A percentile compares a stretch with the other conserved stretches of the same genome.
These are phyloP conservation scores for Trichosporon ovoides DNA, from an alignment of 1,284 basidiomycete genomes.

Conservation along the genomic window DNA sequence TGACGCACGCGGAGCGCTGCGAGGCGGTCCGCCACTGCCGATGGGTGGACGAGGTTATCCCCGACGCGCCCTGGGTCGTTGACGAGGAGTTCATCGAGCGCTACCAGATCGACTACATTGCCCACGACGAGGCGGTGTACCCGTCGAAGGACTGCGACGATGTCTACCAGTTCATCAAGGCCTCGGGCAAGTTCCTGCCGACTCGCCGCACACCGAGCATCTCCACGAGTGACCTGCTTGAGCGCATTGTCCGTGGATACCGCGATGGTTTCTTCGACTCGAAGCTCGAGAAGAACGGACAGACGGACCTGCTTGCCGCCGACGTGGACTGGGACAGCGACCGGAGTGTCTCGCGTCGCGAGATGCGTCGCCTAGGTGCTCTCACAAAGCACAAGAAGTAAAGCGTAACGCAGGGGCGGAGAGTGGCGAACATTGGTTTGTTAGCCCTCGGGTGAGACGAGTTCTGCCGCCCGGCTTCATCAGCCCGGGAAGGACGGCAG, in stretches of 20 bases:
- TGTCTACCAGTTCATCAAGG: conserved; percentile 78
- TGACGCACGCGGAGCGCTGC: conserved; percentile 82
- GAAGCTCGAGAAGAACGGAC: conserved; percentile 67
- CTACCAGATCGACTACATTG: conserved; percentile 89
- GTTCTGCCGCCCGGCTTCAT: no score
- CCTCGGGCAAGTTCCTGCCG: conserved; percentile 82
- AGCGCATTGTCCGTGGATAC: conserved; percentile 79
- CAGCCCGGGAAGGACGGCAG: no score
- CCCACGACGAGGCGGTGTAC: conserved; percentile 88
- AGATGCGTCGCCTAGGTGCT: conserved; percentile 12
- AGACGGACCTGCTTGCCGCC: conserved; percentile 46
- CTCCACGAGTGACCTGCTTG: conserved; percentile 86
- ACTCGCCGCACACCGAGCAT: conserved; percentile 91
- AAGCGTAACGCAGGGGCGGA: background rate
- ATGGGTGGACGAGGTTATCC: conserved; percentile 93
- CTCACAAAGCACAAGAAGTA: conserved; percentile 12
- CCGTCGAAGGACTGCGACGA: conserved; percentile 68
- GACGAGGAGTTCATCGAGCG: conserved; percentile 74
- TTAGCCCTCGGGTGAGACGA: background rate
- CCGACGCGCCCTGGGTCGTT: conserved; percentile 92
- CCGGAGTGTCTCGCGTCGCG: conserved; percentile 17
- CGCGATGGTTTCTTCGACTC: conserved; percentile 76
- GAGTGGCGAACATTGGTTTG: no score
- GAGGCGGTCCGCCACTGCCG: conserved; percentile 88
- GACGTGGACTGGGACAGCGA: conserved; percentile 50